Percentiles rank a stretch among this genome's conserved stretches.
phyloP scores from a whole-genome alignment of 352 stramenopile species.

The Phytopythium mirpurense region DNA sequence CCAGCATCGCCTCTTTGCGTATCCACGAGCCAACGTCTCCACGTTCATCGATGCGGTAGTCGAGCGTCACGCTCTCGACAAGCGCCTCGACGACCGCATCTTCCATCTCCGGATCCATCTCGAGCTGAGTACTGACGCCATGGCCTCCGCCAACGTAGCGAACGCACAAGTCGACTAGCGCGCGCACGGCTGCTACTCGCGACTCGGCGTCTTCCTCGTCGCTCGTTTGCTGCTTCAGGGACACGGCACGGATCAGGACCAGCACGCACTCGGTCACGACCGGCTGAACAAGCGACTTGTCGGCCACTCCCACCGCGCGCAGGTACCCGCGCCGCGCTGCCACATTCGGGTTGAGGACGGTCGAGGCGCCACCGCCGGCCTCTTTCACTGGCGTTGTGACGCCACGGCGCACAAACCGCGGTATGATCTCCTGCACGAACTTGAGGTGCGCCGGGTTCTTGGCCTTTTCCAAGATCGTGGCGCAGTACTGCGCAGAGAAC shows the following conservation, averaged over 20 bases:
- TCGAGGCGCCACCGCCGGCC: background rate
- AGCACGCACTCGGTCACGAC: conserved; percentile 20
- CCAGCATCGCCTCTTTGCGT: conserved; percentile 92
- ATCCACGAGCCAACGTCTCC: conserved; percentile 98
- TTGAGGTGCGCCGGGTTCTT: conserved; percentile 28
- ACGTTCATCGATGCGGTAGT: conserved; percentile 97
- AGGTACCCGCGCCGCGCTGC: conserved; percentile 85
- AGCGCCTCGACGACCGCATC: conserved; percentile 79
- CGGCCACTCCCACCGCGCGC: conserved; percentile 34
- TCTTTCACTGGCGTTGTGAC: conserved; percentile 30
- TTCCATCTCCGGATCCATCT: conserved; percentile 31
- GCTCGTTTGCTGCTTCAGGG: conserved; percentile 33
- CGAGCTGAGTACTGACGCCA: conserved; percentile 27
- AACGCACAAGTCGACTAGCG: conserved; percentile 86
- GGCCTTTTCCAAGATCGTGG: conserved; percentile 52
- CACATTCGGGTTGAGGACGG: conserved; percentile 75
- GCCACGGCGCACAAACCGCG: conserved; percentile 48
- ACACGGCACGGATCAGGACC: conserved; percentile 37
- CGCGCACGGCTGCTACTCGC: conserved; percentile 89
- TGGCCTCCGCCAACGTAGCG: conserved; percentile 13
- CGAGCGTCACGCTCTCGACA: conserved; percentile 79
- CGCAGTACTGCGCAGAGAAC: conserved; percentile 88
- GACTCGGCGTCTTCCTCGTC: conserved; percentile 94
- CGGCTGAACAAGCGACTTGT: conserved; percentile 31
- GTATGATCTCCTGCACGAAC: conserved; percentile 46